Base-by-base conservation (phyloP, 1,139 yeast species). In the Suhomyces terraborum region DNA sequence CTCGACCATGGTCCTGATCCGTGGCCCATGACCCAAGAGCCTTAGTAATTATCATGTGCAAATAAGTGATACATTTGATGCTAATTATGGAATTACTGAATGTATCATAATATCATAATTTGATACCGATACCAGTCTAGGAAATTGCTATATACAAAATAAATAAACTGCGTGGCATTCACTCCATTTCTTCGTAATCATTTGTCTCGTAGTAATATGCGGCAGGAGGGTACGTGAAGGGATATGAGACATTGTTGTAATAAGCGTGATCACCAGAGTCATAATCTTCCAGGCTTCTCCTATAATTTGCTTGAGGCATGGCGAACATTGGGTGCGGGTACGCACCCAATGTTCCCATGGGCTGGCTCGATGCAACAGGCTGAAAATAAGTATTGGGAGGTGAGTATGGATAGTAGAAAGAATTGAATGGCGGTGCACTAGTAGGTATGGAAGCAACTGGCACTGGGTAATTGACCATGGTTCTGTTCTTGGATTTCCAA, bases 391-490 rank as follows among this genome's bases (percentile, higher is more conserved):
- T 22, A 13, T 16, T 22, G 5, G 40, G 31, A 17, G 40, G 37
- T 5, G 43, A 40, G 13, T 27, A 36, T 10, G 40, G 36, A 22
- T 35, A 40, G 28, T 35, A 40, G 14, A 23, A 40, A 12, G 40
- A 34, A 12, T 27, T 37, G 36, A 32, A 42, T 4, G 36, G 28
- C 10, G 40, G 42, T 14, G 41, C 35, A 17, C 42, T 40, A 8
- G 36, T 17, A 8, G 42, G 49, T 35, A 40, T 34, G 3, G 43
- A 41, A 10, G 43, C 36, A 12, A 43, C 23, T 26, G 42, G 41
- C 4, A 41, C 42, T 12, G 50, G 45, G 20, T 37, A 42, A 14
- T 30, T 32, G 3, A 40, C 30, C 19, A 32, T 21, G 4, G 39
- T 22, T 13, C 34, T 21, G 10, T 12, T 26, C 17, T 33, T 38